Base-by-base conservation (phyloP, 495 filamentous ascomycete species). In the Podospora anserina region DNA sequence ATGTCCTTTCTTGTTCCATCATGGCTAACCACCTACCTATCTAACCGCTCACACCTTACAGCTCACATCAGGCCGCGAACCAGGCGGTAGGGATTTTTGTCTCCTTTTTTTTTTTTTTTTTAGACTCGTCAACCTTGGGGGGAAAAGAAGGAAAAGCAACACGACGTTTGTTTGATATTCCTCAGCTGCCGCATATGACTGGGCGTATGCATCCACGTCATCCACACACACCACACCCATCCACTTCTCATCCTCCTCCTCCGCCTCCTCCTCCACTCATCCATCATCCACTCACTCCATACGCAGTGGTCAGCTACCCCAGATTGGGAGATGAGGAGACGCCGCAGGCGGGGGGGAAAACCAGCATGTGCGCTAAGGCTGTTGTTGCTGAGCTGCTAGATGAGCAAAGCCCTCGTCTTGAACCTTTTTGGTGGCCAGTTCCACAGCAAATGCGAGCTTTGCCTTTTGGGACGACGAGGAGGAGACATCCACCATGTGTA, bases 391-490 rank as follows among this genome's bases (percentile, higher is more conserved):
- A 30, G 68, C 59, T 60, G 78, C 80, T 60, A 90, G 79, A n/a
- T 82, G 82, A 34, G 78, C 74, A 75, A 91, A 91, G 5, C 90
- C 89, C 61, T 91, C 88, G 70, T 84, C 85, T 39, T 82, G 79
- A 61, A 91, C 87, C 77, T 92, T 92, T 68, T 81, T 81, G 57
- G 88, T 90, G 61, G 90, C 89, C 75, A 92, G 74, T 30, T 83
- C 82, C 68, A 88, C 90, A 56, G 88, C 89, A 77, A 91, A 90
- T 18, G 66, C 69, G 61, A 92, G 79, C 76, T 82, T 88, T 63
- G 49, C 64, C 62, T 77, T 69, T 20, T 82, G 72, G 70, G 79
- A 74, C 88, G 23, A 23, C 1, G 23, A 2, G 23, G 23, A 23
- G 23, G 23, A 23, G 1, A 1, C 23, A 23, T 23, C 23, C 23